Evolutionary conservation across 768 basidiomycete species (phyloP).

Genomic region (Lactifluus hygrophoroides): DNA sequence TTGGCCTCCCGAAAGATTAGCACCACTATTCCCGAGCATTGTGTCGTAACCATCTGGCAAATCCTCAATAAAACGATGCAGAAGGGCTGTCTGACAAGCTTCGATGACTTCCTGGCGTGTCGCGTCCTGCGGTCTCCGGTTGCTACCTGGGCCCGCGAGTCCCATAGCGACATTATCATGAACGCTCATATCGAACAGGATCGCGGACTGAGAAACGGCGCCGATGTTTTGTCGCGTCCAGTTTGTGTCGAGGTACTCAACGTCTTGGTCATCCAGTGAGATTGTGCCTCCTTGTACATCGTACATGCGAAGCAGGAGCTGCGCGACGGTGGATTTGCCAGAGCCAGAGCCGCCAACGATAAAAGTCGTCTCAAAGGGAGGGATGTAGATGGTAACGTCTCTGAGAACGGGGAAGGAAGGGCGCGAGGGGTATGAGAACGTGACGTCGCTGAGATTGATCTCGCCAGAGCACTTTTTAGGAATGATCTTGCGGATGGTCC

Average conservation of each 20-base stretch:
- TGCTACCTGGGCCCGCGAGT: constrained; percentile 38
- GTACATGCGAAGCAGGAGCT: constrained; percentile 68
- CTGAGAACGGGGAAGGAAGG: constrained; percentile 50
- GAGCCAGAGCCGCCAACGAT: constrained; percentile 74
- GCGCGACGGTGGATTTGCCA: constrained; percentile 66
- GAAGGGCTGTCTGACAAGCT: constrained; percentile 75
- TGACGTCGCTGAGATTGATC: constrained; percentile 48
- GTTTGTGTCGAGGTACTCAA: constrained; percentile 60
- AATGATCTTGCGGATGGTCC: constrained; percentile 50
- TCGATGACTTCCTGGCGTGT: constrained; percentile 63
- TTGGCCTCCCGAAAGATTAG: constrained; percentile 85
- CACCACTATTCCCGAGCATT: constrained; percentile 61
- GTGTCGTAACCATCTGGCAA: constrained; percentile 90
- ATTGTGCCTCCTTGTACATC: constrained; percentile 54
- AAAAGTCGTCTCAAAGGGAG: constrained; percentile 66
- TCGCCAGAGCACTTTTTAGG: constrained; percentile 65
- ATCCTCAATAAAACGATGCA: constrained; percentile 79
- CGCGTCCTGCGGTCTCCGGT: constrained; percentile 40
- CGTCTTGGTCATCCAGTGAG: constrained; percentile 72
- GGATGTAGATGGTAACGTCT: constrained; percentile 58
- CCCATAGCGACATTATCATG: constrained; percentile 86
- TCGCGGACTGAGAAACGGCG: constrained; percentile 69
- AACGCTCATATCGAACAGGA: constrained; percentile 71
- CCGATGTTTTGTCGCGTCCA: constrained; percentile 68
- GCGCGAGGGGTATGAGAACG: constrained; percentile 69